phyloP scores from a whole-genome alignment of 1,139 yeast species.

The Saccharomyces pastorianus region DNA sequence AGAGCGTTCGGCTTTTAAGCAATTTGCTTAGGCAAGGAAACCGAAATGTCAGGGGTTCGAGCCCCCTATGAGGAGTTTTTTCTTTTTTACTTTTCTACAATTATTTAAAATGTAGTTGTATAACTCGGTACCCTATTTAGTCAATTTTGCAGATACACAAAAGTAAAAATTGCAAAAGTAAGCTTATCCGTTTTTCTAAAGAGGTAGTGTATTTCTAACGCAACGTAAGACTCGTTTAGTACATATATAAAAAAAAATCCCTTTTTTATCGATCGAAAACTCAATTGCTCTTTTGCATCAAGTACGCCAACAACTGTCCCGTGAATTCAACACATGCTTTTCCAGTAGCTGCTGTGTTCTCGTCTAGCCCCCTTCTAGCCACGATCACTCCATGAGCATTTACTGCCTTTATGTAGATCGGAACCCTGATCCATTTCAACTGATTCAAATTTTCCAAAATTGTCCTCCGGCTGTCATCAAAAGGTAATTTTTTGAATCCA shows the following conservation, averaged over 20 bases:
- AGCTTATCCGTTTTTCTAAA: background rate
- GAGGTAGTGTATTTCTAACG: background rate
- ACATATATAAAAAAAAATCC: background rate
- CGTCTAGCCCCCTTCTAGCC: conserved; percentile 51
- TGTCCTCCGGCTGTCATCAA: conserved; percentile 36
- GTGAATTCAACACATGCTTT: conserved; percentile 27
- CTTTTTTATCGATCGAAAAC: background rate
- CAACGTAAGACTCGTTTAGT: background rate
- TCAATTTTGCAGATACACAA: too few relatives aligned
- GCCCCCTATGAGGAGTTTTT: conserved; percentile 35
- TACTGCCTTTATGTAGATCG: conserved; percentile 57
- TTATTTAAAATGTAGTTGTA: too few relatives aligned
- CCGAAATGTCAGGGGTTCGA: conserved; percentile 36
- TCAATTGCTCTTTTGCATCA: conserved; percentile 8
- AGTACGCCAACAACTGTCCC: conserved; percentile 19
- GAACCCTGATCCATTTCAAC: conserved; percentile 56
- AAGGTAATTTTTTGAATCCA: conserved; percentile 30
- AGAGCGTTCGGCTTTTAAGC: too few relatives aligned
- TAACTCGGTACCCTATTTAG: too few relatives aligned
- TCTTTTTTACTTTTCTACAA: too few relatives aligned
- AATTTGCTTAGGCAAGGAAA: conserved; percentile 24
- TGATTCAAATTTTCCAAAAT: conserved; percentile 46
- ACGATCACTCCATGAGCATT: conserved; percentile 71
- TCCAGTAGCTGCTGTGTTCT: conserved; percentile 23
- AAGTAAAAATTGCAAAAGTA: background rate